Evolutionary conservation across 2,329 filamentous ascomycete genomes (phyloP).

Genomic region (Calonectria ilicicola): DNA sequence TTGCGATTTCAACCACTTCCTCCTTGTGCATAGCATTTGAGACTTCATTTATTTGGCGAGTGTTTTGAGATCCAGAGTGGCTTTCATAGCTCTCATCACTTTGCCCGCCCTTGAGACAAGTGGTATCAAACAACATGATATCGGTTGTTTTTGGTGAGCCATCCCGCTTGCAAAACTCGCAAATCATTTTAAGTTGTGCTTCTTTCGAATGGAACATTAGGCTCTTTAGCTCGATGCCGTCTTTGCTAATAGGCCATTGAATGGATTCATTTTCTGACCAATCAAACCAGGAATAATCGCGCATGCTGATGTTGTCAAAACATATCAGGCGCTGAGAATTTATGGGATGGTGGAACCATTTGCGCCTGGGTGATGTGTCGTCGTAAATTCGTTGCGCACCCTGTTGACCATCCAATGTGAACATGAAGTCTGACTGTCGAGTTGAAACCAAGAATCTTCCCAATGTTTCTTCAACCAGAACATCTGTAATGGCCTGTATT

Average conservation of each 20-base stretch:
- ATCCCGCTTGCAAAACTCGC: constrained; percentile 17
- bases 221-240: constrained; percentile 36
- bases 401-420: constrained; percentile 38
- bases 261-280: constrained; percentile 38
- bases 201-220: constrained; percentile 28
- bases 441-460: constrained; percentile 48
- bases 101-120: not conserved
- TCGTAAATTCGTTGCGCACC: constrained; percentile 22
- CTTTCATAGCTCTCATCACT: not conserved
- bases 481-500: constrained; percentile 39
- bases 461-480: constrained; percentile 38
- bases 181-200: constrained; percentile 20
- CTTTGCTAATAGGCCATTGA: constrained; percentile 5
- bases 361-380: constrained; percentile 17
- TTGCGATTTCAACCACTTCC: not conserved
- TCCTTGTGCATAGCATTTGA: not conserved
- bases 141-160: constrained; percentile 4
- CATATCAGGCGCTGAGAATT: constrained; percentile 42
- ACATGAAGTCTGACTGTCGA: constrained; percentile 45
- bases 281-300: constrained; percentile 44
- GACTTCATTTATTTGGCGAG: not conserved
- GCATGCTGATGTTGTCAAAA: constrained; percentile 37
- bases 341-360: constrained; percentile 36
- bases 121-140: constrained; percentile 24
- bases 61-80: not conserved